Conservation (phyloP, 164 flowering plant species). For the Litsea cubeba region DNA sequence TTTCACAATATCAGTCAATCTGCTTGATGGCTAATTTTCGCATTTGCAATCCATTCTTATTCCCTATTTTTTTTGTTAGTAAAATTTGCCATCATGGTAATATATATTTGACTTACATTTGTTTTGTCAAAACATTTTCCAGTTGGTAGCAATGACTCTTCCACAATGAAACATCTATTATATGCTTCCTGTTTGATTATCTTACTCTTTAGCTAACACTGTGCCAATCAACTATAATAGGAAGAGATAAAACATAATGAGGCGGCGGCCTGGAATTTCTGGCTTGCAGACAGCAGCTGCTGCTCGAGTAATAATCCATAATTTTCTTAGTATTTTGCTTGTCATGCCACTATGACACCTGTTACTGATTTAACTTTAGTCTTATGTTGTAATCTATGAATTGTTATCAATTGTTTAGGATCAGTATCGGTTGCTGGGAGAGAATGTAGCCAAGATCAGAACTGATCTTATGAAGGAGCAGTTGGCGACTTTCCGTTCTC, state of each 20-base stretch:
- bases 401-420: slow-evolving; percentile 36
- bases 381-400: background rate
- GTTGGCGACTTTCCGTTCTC: slow-evolving; percentile 81
- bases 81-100: too few species aligned
- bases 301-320: slow-evolving; percentile 29
- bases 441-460: slow-evolving; percentile 85
- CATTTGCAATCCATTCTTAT: too few species aligned
- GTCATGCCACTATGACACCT: background rate
- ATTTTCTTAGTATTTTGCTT: too few species aligned
- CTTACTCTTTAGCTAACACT: background rate
- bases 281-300: slow-evolving; percentile 41
- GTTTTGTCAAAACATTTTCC: too few species aligned
- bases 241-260: slow-evolving; percentile 15
- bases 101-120: too few species aligned
- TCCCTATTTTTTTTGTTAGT: too few species aligned
- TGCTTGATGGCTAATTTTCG: too few species aligned
- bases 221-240: background rate
- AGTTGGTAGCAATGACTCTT: too few species aligned
- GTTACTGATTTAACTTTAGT: too few species aligned
- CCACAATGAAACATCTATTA: background rate
- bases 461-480: slow-evolving; percentile 97
- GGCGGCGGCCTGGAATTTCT: slow-evolving; percentile 40
- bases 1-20: too few species aligned
- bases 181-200: too few species aligned
- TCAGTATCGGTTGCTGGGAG: slow-evolving; percentile 85